Evolutionary conservation across 306 rosid genomes (phyloP).

Genomic region (Luffa aegyptiaca): DNA sequence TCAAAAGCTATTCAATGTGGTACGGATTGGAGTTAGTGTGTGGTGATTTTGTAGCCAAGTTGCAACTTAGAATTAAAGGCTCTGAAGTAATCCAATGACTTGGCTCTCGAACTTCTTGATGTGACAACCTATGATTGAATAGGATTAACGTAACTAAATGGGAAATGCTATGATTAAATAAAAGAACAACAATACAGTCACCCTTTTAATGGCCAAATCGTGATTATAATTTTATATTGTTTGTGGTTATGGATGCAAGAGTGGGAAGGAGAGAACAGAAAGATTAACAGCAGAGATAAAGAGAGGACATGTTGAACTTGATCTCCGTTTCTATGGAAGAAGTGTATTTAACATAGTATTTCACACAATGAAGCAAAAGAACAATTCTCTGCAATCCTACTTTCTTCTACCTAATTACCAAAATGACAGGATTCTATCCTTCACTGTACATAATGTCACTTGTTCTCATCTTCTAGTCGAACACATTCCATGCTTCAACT

Average conservation of each 20-base stretch:
- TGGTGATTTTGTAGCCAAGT: slow-evolving; percentile 6
- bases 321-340: not conserved
- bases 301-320: not conserved
- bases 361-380: not conserved
- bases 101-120: not conserved
- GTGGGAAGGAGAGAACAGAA: not conserved
- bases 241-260: not conserved
- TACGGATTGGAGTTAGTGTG: not conserved
- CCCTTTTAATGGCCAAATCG: not conserved
- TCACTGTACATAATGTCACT: not conserved
- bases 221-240: not conserved
- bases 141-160: not conserved
- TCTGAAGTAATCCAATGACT: not conserved
- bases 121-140: not conserved
- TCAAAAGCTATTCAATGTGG: not conserved
- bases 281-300: not conserved
- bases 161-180: not conserved
- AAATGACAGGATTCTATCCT: not conserved
- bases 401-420: slow-evolving; percentile 7
- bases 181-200: not conserved
- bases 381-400: not conserved
- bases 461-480: not conserved
- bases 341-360: not conserved
- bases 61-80: not conserved
- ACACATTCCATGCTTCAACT: slow-evolving; percentile 3